phyloP scores from a whole-genome alignment of 2,329 filamentous ascomycete species.

The Periconia digitata region DNA sequence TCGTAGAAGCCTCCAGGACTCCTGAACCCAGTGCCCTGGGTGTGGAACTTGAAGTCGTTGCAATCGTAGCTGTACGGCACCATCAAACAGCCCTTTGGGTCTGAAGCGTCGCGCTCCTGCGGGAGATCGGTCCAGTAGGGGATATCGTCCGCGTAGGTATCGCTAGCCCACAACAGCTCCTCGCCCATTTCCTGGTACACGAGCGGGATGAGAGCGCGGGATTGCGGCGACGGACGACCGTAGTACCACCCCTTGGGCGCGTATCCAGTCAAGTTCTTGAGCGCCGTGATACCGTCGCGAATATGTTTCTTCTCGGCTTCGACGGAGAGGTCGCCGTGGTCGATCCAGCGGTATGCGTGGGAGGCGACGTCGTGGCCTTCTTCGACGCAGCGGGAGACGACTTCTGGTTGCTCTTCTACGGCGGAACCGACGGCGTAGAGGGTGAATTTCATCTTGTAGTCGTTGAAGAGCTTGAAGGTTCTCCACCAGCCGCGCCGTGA shows the following conservation, averaged over 20 bases:
- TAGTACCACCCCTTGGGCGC: slow-evolving; percentile 56
- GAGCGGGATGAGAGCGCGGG: slow-evolving; percentile 49
- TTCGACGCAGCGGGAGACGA: slow-evolving; percentile 51
- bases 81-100: slow-evolving; percentile 55
- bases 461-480: slow-evolving; percentile 53
- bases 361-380: slow-evolving; percentile 55
- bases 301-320: slow-evolving; percentile 54
- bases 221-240: slow-evolving; percentile 50
- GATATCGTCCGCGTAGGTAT: slow-evolving; percentile 58
- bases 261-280: slow-evolving; percentile 50
- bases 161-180: slow-evolving; percentile 52
- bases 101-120: slow-evolving; percentile 45
- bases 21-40: slow-evolving; percentile 49
- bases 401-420: slow-evolving; percentile 52
- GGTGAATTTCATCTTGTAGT: slow-evolving; percentile 53
- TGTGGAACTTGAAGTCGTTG: slow-evolving; percentile 56
- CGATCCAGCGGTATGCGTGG: slow-evolving; percentile 56
- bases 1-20: slow-evolving; percentile 48
- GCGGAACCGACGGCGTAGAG: slow-evolving; percentile 55
- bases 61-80: slow-evolving; percentile 58
- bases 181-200: slow-evolving; percentile 57
- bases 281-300: slow-evolving; percentile 44
- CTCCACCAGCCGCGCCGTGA: slow-evolving; percentile 54
- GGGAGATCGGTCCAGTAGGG: slow-evolving; percentile 60
- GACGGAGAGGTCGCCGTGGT: slow-evolving; percentile 49